Conservation (phyloP, 2,329 filamentous ascomycete genomes). For the Scleromitrula shiraiana region DNA sequence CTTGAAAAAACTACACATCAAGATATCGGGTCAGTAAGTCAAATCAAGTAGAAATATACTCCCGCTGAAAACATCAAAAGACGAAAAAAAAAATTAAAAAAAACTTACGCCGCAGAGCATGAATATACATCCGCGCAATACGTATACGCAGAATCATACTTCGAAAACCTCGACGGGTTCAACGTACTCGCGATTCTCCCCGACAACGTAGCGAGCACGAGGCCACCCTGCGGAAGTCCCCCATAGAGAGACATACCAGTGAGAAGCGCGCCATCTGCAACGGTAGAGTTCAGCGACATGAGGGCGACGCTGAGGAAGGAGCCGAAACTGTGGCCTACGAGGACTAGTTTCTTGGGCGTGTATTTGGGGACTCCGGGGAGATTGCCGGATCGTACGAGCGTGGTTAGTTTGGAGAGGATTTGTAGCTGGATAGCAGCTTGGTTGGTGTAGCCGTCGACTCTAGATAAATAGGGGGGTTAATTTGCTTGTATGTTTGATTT, state of each 20-base stretch:
- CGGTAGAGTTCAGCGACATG: constrained; percentile 40
- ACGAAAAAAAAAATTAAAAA: too few relatives aligned
- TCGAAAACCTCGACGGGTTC: not conserved
- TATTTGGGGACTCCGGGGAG: constrained; percentile 12
- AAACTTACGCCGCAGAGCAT: constrained; percentile 18
- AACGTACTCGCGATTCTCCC: not conserved
- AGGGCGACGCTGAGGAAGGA: constrained; percentile 49
- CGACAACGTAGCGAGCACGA: not conserved
- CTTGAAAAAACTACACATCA: constrained; percentile 9
- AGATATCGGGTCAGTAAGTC: not conserved
- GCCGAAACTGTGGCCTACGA: constrained; percentile 58
- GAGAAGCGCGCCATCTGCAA: constrained; percentile 39
- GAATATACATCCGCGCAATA: constrained; percentile 27
- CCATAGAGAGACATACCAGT: constrained; percentile 27
- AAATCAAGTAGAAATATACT: too few relatives aligned
- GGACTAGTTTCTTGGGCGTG: constrained; percentile 37
- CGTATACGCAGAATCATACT: constrained; percentile 16
- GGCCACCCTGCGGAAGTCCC: not conserved
- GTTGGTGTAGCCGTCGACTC: constrained; percentile 19
- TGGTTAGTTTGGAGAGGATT: constrained; percentile 9
- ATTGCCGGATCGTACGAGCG: constrained; percentile 16
- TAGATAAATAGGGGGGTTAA: not conserved
- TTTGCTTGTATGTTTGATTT: too few relatives aligned
- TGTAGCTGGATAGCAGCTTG: constrained; percentile 26
- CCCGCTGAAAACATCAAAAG: too few relatives aligned